Conservation (phyloP, 352 stramenopile species). For the Aphanomyces euteiches region DNA sequence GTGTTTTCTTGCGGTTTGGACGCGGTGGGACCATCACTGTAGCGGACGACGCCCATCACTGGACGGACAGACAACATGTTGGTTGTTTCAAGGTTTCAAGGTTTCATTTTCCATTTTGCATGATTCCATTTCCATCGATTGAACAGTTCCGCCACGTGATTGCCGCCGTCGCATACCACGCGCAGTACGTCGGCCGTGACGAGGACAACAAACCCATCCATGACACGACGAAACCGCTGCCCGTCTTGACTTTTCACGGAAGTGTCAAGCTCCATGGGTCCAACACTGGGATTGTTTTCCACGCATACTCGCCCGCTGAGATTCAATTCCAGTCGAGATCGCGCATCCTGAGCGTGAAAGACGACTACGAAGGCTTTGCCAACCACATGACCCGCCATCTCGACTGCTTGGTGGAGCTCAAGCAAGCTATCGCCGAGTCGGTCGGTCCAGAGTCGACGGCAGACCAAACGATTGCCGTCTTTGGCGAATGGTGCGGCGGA, state of each 20-base stretch:
- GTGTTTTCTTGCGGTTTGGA: no score
- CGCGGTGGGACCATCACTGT: no score
- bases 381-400: neutral
- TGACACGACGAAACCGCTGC: neutral
- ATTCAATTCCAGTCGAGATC: conserved; percentile 19
- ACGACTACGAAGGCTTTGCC: conserved; percentile 7
- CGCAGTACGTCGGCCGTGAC: conserved; percentile 8
- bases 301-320: neutral
- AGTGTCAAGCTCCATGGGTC: conserved; percentile 25
- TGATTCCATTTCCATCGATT: conserved; percentile 28
- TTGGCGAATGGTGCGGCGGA: conserved; percentile 25
- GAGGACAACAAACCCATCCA: neutral
- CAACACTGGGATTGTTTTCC: conserved; percentile 20
- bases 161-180: neutral
- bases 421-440: neutral
- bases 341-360: neutral
- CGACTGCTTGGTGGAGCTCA: neutral
- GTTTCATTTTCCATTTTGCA: neutral
- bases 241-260: conserved; percentile 9
- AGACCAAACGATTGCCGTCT: neutral
- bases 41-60: no score
- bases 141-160: conserved; percentile 16
- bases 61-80: no score
- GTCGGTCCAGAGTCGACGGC: neutral
- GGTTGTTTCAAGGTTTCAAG: no score